Base-by-base conservation (phyloP, 2,329 filamentous ascomycete species). In the Raffaelea albimanens region DNA sequence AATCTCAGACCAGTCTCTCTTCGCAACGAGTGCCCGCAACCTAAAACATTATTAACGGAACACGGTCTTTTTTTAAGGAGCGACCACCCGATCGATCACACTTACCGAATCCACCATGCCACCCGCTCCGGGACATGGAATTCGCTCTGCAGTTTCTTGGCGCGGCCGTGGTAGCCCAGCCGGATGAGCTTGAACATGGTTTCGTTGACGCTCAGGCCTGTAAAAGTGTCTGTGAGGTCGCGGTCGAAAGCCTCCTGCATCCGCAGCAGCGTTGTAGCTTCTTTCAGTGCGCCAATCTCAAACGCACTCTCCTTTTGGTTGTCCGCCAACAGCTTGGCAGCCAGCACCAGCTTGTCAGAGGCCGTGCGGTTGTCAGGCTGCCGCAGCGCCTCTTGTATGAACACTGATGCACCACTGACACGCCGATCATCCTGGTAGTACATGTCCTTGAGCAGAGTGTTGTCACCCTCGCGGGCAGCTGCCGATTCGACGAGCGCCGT, bases 391-490 rank as follows among this genome's bases (percentile, higher is more conserved):
- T 98, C 91, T 19, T 81, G 80, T 14, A 98, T 71, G 50, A 97
- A 85, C 2, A 98, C 80, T 49, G 88, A 85, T 0, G 91, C 86
- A 3, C 93, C 89, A 54, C 97, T 93, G 5, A 89, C 71, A 3
- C 90, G 80, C 5, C 91, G 81, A 62, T 98, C 93, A 58, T 97
- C 93, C 67, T 97, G 93, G 62, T 98, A 98, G 68, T 93, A 98
- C 3, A 98, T 72, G 60, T 97, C 93, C 59, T 97, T 98, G 22
- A 98, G 78, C 20, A 98, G 66, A 1, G 78, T 75, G 57, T 95
- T 89, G 58, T 95, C 85, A 19, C 67, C 69, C 44, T 87, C 80
- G 44, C 76, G 72, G 40, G 67, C 61, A 0, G 93, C 91, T 0
- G 83, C 84, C 2, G 88, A 78, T 64, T 98, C 93, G 21, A 98